Evolutionary conservation across 257 asterid genomes (phyloP).

Genomic region (Cruciata laevipes): DNA sequence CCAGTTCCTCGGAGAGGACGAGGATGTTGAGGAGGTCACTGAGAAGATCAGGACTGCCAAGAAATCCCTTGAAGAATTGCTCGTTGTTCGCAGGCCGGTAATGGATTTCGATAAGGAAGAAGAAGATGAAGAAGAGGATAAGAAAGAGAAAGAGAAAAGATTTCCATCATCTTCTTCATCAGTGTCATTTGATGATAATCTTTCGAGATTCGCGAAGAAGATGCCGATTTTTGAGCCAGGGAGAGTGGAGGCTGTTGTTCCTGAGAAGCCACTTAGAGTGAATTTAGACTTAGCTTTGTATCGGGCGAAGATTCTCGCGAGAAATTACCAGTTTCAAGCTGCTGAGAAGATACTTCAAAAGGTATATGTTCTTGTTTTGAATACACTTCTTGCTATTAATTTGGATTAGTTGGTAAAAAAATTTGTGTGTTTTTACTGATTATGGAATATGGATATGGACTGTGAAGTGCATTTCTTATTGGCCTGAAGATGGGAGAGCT

Average conservation of each 20-base stretch:
- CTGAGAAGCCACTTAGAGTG: constrained; percentile 61
- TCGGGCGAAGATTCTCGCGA: constrained; percentile 56
- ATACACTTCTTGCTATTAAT: not conserved
- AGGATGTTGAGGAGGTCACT: constrained; percentile 25
- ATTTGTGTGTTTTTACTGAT: not conserved
- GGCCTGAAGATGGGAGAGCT: constrained; percentile 99
- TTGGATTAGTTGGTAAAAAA: not conserved
- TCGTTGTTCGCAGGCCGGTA: constrained; percentile 75
- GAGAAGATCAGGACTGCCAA: constrained; percentile 61
- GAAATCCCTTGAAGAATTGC: constrained; percentile 72
- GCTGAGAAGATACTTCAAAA: constrained; percentile 67
- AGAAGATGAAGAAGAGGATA: constrained; percentile 15
- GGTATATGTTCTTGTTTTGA: constrained; percentile 39
- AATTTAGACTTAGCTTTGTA: constrained; percentile 89
- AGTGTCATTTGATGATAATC: constrained; percentile 48
- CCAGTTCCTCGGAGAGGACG: not conserved
- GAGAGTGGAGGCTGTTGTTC: constrained; percentile 40
- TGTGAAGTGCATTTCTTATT: constrained; percentile 68
- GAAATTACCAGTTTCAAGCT: constrained; percentile 53
- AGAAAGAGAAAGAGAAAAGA: constrained; percentile 1
- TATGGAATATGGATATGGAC: constrained; percentile 19
- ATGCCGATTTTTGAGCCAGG: constrained; percentile 90
- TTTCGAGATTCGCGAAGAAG: constrained; percentile 58
- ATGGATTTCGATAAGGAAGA: constrained; percentile 40
- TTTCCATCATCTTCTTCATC: constrained; percentile 19